A percentile compares a stretch with the other conserved stretches of the same genome.
These are phyloP conservation scores for Sugiyamaella floridensis DNA, from an alignment of 805 yeast genomes.

Conservation along the genomic window DNA sequence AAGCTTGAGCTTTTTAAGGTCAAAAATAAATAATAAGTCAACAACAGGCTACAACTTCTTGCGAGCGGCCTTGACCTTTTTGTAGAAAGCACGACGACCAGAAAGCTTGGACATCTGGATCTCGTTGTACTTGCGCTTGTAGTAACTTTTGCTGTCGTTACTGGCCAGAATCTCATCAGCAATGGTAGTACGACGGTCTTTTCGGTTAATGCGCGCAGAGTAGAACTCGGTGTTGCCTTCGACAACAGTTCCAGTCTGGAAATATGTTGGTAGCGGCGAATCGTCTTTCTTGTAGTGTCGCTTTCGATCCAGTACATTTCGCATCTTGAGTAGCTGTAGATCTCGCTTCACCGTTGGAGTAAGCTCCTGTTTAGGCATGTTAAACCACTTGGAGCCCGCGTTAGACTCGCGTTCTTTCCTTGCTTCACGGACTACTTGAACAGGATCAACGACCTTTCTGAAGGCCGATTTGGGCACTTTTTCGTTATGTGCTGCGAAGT, in stretches of 20 bases:
- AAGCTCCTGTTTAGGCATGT: slow-evolving; percentile 67
- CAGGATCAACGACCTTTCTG: slow-evolving; percentile 28
- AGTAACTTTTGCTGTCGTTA: slow-evolving; percentile 60
- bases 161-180: slow-evolving; percentile 80
- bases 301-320: slow-evolving; percentile 91
- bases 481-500: neutral
- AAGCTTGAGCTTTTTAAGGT: too few species aligned
- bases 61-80: slow-evolving; percentile 56
- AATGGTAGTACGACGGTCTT: slow-evolving; percentile 68
- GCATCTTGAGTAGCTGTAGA: slow-evolving; percentile 67
- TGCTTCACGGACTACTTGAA: slow-evolving; percentile 23
- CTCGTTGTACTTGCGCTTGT: slow-evolving; percentile 76
- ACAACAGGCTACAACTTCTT: slow-evolving; percentile 32
- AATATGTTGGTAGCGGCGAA: slow-evolving; percentile 60
- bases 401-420: slow-evolving; percentile 26
- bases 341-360: slow-evolving; percentile 72
- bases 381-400: slow-evolving; percentile 69
- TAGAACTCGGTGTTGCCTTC: slow-evolving; percentile 77
- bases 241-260: slow-evolving; percentile 83
- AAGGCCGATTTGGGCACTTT: slow-evolving; percentile 9
- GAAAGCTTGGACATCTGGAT: slow-evolving; percentile 58
- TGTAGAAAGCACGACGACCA: slow-evolving; percentile 64
- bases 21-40: neutral
- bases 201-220: slow-evolving; percentile 57
- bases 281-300: slow-evolving; percentile 88